Evolutionary conservation across 169 alveolate species (phyloP).

Genomic region (Plasmodium sp.): DNA sequence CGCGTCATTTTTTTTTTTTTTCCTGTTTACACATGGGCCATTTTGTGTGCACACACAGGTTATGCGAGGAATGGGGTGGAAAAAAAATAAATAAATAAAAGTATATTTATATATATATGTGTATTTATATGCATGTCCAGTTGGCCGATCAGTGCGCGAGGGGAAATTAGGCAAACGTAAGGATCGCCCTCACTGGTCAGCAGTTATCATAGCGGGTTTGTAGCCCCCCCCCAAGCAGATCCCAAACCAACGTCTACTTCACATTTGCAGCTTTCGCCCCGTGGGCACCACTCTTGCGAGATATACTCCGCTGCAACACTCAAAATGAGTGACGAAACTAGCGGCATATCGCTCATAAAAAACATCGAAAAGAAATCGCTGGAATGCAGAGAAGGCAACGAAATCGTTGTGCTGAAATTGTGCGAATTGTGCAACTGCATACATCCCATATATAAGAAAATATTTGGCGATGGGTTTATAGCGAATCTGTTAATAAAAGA

Average conservation of each 20-base stretch:
- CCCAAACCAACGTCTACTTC: neutral
- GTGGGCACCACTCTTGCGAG: neutral
- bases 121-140: neutral
- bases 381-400: conserved; percentile 62
- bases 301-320: neutral
- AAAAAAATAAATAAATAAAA: neutral
- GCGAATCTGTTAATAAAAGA: conserved; percentile 50
- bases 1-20: neutral
- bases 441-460: conserved; percentile 48
- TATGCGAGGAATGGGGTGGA: neutral
- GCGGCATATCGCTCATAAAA: neutral
- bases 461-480: conserved; percentile 72
- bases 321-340: conserved; percentile 11
- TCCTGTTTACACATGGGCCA: neutral
- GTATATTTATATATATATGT: neutral
- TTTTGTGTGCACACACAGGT: neutral
- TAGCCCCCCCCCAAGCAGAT: neutral
- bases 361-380: conserved; percentile 27
- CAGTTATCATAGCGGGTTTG: neutral
- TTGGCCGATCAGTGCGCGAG: neutral
- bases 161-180: neutral
- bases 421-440: conserved; percentile 60
- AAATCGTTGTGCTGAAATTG: conserved; percentile 46
- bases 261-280: neutral
- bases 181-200: neutral